Conservation (phyloP, 176 grass and related monocot species). For the Avena sativa region DNA sequence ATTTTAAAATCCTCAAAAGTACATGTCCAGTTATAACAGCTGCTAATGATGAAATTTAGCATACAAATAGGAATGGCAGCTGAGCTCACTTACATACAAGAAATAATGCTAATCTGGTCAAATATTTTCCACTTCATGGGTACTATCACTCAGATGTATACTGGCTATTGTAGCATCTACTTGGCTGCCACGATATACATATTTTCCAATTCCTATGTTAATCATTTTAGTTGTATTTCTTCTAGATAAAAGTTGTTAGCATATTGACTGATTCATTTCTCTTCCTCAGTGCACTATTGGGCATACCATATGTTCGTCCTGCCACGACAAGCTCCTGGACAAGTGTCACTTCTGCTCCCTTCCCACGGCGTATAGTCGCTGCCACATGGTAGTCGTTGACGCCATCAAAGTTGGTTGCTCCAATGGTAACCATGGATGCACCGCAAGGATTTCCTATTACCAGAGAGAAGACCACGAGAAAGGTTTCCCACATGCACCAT, state of each 20-base stretch:
- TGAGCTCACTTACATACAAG: not conserved
- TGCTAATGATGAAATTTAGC: not conserved
- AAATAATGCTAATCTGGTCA: not conserved
- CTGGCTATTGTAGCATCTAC: not conserved
- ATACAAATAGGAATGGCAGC: not conserved
- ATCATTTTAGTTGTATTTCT: not conserved
- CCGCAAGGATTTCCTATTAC: not conserved
- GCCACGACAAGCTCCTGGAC: not conserved
- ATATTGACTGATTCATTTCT: not conserved
- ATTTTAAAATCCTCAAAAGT: not conserved
- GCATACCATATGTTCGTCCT: not conserved
- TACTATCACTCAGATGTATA: not conserved
- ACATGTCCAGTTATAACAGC: not conserved
- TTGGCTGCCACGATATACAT: not conserved
- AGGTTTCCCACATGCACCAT: not conserved
- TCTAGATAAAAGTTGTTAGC: not conserved
- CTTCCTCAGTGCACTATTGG: not conserved
- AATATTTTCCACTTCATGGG: not conserved
- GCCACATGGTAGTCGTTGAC: not conserved
- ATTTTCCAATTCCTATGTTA: not conserved
- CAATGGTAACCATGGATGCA: not conserved
- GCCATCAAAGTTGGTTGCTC: conserved; percentile 14
- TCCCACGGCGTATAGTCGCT: not conserved
- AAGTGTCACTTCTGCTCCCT: not conserved
- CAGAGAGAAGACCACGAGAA: not conserved